Evolutionary conservation across 495 filamentous ascomycete species (phyloP), one percentile per base, ranked within the genome.

Genomic region (Thermothielavioides terrestris): DNA sequence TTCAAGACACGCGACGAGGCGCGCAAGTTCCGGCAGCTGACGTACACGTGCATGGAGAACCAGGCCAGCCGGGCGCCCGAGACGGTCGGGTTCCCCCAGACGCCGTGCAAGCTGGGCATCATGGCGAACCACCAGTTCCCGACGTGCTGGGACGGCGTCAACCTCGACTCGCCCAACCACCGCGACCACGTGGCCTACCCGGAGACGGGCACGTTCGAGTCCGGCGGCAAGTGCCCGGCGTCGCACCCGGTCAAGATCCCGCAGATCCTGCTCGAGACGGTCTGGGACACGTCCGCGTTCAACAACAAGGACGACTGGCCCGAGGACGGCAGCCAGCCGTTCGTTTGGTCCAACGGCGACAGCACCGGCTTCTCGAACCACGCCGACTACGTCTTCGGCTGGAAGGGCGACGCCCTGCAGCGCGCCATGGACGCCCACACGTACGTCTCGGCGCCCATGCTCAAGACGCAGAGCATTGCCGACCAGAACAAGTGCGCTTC

Each of bases 341-440:
- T 76, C 53, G 67, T 74, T 15, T 76, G 70, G 69, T 66, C 61
- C 35, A 69, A 68, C 35, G 68, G 67, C 28, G 59, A 72, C 30
- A 49, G 42, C 25, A 64, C 60, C 6, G 68, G 68, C 4, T 68
- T 65, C 42, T 64, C 65, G 2, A 66, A 65, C 18, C 67, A 71
- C 52, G 68, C 66, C 1, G 68, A 72, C 53, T 69, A 70, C 46
- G 49, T 70, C 8, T 72, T 72, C 37, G 66, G 69, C 4, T 70
- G 69, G 68, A 67, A 70, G 48, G 68, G 57, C 25, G 54, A 69
- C 43, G 59, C 63, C 0, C 56, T 70, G 6, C 68, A 70, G 56
- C 46, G 49, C 4, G 69, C 67, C 11, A 69, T 72, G 66, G 62
- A 70, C 52, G 68, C 68, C 2, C 60, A 63, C 52, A 68, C 61